These are phyloP conservation scores for Glebionis coronaria DNA, from an alignment of 129 eudicot species.

Conservation along the genomic window DNA sequence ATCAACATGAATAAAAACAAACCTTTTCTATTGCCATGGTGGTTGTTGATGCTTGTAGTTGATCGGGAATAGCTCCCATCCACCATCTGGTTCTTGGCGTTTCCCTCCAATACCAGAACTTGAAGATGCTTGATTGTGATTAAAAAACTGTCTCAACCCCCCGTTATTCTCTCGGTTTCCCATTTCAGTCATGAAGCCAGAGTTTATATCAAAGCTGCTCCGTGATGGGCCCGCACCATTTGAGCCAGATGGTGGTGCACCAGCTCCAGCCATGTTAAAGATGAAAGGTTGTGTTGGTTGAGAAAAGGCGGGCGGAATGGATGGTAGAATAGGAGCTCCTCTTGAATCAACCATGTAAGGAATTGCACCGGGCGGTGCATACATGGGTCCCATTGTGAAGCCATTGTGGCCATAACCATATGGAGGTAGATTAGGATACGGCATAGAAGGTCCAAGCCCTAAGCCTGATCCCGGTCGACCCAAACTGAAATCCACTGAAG, in stretches of 20 bases:
- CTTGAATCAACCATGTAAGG: constrained; percentile 77
- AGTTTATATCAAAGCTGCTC: constrained; percentile 54
- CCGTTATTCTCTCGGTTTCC: constrained; percentile 46
- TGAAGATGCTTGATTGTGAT: constrained; percentile 42
- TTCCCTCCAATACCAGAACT: constrained; percentile 39
- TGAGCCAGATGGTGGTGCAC: constrained; percentile 35
- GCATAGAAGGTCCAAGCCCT: constrained; percentile 35
- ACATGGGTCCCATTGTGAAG: constrained; percentile 40
- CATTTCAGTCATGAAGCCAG: constrained; percentile 53
- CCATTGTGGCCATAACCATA: constrained; percentile 58
- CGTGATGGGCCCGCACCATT: constrained; percentile 54
- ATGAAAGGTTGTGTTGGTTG: constrained; percentile 51
- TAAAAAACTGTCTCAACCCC: constrained; percentile 48
- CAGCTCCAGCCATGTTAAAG: constrained; percentile 48
- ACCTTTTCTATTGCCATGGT: constrained; percentile 35
- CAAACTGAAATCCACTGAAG: constrained; percentile 45
- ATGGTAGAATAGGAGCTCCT: constrained; percentile 62
- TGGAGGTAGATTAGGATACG: constrained; percentile 42
- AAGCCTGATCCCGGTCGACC: constrained; percentile 38
- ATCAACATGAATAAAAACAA: constrained; percentile 22
- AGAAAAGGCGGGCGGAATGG: constrained; percentile 36
- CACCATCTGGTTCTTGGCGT: constrained; percentile 38
- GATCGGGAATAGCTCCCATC: constrained; percentile 35
- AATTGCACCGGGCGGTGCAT: constrained; percentile 47
- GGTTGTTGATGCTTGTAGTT: constrained; percentile 45